Base-by-base conservation (phyloP, 2,329 filamentous ascomycete genomes). In the Botrytis cinerea region DNA sequence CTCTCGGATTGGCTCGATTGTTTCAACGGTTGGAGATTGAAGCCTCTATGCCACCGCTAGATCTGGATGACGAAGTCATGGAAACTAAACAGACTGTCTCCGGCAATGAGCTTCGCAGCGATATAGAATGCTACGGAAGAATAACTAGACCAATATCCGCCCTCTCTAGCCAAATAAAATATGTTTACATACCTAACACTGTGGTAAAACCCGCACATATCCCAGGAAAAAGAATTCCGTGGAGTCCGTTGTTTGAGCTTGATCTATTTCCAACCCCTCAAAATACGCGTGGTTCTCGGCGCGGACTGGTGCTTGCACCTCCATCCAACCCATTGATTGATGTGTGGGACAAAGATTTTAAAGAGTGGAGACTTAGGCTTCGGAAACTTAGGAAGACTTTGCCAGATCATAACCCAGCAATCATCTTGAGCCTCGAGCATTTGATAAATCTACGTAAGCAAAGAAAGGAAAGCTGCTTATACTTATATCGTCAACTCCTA, bases 201-300 rank as follows among this genome's bases (percentile, higher is more conserved):
- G 8, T n/a, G 14, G 10, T 28, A 2, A 14, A 32, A 10, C 18
- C 18, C 25, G 2, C 22, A 18, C 12, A 9, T 5, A 35, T 20
- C 2, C 0, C 40, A 18, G 1, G 1, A 9, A 22, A 60, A 57
- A 6, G n/a, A 32, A 25, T 59, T 25, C 18, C 10, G 5, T 69
- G 48, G 66, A 59, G 66, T 16, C 66, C 48, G 20, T 57, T 69
- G 16, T 59, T 59, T n/a, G 66, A 69, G 48, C 35, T 69, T 69
- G 35, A 69, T 32, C 4, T 69, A 18, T 69, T 69, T 1, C 66
- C 66, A 32, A 32, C 10, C 1, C 8, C 14, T 22, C 10, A 4
- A 43, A 28, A 0, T 6, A 16, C 28, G 16, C n/a, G 20, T 22
- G 3, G 25, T 40, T 1, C 8, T 35, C 1, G 12, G 1, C 2